These are phyloP conservation scores for Neopestalotiopsis sp. DNA, from an alignment of 2,329 filamentous ascomycete genomes.

Conservation along the genomic window DNA sequence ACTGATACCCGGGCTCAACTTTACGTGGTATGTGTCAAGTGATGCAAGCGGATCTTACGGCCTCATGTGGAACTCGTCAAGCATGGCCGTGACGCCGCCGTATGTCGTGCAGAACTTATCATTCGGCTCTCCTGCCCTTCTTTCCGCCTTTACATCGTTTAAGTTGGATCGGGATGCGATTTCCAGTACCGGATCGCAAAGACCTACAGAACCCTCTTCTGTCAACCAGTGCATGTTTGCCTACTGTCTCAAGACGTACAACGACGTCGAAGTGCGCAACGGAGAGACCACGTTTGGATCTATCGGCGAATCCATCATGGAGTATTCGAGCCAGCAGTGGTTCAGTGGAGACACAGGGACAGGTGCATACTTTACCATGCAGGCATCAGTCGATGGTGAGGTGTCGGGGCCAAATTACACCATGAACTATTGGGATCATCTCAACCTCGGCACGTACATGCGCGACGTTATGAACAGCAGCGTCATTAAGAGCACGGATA, in stretches of 20 bases:
- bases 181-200: background rate
- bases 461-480: conserved; percentile 13
- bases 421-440: conserved; percentile 15
- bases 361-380: conserved; percentile 11
- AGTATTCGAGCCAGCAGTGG: background rate
- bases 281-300: conserved; percentile 11
- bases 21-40: background rate
- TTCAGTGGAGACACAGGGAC: background rate
- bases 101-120: background rate
- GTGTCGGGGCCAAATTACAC: conserved; percentile 6
- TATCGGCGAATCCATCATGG: conserved; percentile 8
- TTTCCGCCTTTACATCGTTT: background rate
- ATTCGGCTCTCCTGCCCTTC: background rate
- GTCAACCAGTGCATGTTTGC: conserved; percentile 20
- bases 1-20: background rate
- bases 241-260: conserved; percentile 23
- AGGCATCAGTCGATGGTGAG: background rate
- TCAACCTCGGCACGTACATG: conserved; percentile 14
- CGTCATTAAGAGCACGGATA: background rate
- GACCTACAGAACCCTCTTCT: conserved; percentile 2
- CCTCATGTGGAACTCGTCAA: conserved; percentile 4
- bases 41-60: background rate
- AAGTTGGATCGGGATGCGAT: background rate
- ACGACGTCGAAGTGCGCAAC: conserved; percentile 13
- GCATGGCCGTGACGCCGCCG: background rate